These are phyloP conservation scores for Telopea speciosissima DNA, from an alignment of 177 flowering plant genomes.

Conservation along the genomic window DNA sequence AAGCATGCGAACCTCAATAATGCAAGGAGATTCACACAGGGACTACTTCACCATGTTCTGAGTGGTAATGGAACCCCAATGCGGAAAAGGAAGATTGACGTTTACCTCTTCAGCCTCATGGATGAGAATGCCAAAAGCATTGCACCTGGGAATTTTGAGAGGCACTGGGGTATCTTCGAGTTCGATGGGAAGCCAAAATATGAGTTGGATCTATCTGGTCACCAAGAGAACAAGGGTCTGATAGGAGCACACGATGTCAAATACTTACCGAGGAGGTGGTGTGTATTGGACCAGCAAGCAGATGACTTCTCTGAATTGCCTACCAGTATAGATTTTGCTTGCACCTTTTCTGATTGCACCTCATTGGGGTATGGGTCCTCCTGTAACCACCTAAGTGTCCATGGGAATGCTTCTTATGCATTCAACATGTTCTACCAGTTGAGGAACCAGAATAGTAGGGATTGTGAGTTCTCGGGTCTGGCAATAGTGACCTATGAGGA, in stretches of 20 bases:
- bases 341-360: slow-evolving; percentile 66
- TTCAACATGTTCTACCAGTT: slow-evolving; percentile 73
- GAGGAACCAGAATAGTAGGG: slow-evolving; percentile 36
- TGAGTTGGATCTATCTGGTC: slow-evolving; percentile 43
- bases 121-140: slow-evolving; percentile 65
- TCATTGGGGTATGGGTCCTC: slow-evolving; percentile 70
- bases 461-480: slow-evolving; percentile 54
- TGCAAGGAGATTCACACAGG: slow-evolving; percentile 64
- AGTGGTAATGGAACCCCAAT: slow-evolving; percentile 59
- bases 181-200: slow-evolving; percentile 77
- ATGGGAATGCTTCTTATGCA: slow-evolving; percentile 71
- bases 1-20: slow-evolving; percentile 38
- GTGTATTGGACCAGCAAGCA: slow-evolving; percentile 38
- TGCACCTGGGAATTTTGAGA: slow-evolving; percentile 61
- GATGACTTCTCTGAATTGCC: slow-evolving; percentile 25
- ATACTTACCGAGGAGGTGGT: slow-evolving; percentile 47
- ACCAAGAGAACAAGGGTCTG: slow-evolving; percentile 21
- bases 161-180: slow-evolving; percentile 82
- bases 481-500: slow-evolving; percentile 40
- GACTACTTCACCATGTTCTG: slow-evolving; percentile 37
- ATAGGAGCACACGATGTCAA: slow-evolving; percentile 38
- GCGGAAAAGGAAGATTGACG: slow-evolving; percentile 33
- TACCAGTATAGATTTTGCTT: slow-evolving; percentile 47
- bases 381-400: slow-evolving; percentile 39
- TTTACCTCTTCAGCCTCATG: slow-evolving; percentile 57